Evolutionary conservation across 108 stramenopile species (phyloP).

Genomic region (Cylindrotheca fusiformis): DNA sequence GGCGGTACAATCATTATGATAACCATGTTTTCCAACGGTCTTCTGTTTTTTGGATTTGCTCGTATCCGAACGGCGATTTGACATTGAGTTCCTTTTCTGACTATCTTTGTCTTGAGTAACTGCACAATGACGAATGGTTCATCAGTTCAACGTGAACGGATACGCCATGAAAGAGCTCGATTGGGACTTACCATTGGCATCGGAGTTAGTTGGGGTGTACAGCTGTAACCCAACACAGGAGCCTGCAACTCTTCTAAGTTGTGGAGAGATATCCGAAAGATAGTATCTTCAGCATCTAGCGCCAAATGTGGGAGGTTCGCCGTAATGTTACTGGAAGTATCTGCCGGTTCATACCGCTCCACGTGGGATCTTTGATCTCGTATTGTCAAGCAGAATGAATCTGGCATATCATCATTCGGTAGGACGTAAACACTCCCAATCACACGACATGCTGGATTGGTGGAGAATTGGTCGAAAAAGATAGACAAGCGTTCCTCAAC

Average conservation of each 20-base stretch:
- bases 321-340: constrained; percentile 4
- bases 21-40: constrained; percentile 29
- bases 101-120: constrained; percentile 52
- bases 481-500: constrained; percentile 46
- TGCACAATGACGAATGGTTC: constrained; percentile 10
- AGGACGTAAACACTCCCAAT: constrained; percentile 41
- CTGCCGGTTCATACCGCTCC: constrained; percentile 24
- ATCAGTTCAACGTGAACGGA: too few species aligned
- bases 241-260: constrained; percentile 15
- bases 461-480: constrained; percentile 34
- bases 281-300: constrained; percentile 13
- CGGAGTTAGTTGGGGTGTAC: constrained; percentile 36
- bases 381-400: constrained; percentile 18
- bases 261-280: constrained; percentile 20
- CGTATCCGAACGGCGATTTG: constrained; percentile 52
- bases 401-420: constrained; percentile 22
- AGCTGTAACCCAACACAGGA: constrained; percentile 35
- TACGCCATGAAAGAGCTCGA: not conserved
- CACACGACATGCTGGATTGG: constrained; percentile 25
- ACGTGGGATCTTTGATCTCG: constrained; percentile 16
- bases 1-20: constrained; percentile 59
- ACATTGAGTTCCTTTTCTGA: constrained; percentile 2
- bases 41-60: constrained; percentile 49
- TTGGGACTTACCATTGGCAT: constrained; percentile 52
- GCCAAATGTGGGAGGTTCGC: constrained; percentile 8